Conservation (phyloP, 106 monocot genomes). For the Platanthera guangdongensis region DNA sequence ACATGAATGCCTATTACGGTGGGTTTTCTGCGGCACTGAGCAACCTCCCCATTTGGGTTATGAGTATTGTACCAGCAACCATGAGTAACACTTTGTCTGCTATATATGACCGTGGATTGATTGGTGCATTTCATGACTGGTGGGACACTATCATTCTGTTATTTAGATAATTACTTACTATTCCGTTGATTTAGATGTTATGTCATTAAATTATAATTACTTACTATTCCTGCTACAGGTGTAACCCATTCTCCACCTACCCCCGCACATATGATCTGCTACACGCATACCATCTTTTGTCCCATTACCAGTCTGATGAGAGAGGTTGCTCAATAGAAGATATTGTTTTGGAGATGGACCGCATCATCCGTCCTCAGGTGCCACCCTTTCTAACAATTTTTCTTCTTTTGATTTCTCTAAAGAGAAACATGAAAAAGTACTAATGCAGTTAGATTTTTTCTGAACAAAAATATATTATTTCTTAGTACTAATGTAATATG, state of each 20-base stretch:
- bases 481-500: background rate
- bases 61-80: slow-evolving; percentile 85
- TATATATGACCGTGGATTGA: slow-evolving; percentile 91
- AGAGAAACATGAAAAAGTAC: no score
- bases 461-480: background rate
- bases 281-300: slow-evolving; percentile 84
- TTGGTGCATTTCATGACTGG: slow-evolving; percentile 96
- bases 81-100: slow-evolving; percentile 65
- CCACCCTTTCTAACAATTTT: slow-evolving; percentile 1
- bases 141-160: slow-evolving; percentile 21
- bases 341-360: slow-evolving; percentile 95
- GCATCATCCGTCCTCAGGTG: slow-evolving; percentile 90
- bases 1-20: slow-evolving; percentile 94
- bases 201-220: background rate
- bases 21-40: slow-evolving; percentile 85
- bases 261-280: slow-evolving; percentile 94
- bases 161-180: background rate
- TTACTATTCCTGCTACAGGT: slow-evolving; percentile 20
- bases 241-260: slow-evolving; percentile 91
- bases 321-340: slow-evolving; percentile 73
- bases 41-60: slow-evolving; percentile 74
- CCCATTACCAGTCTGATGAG: slow-evolving; percentile 41
- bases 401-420: background rate
- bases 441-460: background rate
- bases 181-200: background rate